These are phyloP conservation scores for Acanthamoeba royreba DNA, from an alignment of 208 protist species.

Conservation along the genomic window DNA sequence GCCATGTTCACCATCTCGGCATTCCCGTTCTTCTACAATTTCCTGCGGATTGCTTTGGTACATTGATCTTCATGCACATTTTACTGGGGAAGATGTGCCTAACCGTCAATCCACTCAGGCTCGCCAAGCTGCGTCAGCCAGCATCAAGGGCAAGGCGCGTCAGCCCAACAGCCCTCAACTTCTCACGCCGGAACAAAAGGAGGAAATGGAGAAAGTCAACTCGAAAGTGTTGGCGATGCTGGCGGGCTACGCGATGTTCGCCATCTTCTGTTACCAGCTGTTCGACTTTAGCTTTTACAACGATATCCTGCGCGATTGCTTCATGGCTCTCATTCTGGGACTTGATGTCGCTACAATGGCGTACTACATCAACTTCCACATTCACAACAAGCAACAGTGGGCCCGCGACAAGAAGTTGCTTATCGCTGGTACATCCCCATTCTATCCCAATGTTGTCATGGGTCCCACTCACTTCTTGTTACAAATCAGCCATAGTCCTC, in stretches of 20 bases:
- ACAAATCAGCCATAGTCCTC: not conserved
- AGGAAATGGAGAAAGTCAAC: not conserved
- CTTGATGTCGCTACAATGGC: not conserved
- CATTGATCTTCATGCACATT: not conserved
- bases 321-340: not conserved
- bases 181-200: not conserved
- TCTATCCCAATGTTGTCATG: not conserved
- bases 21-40: slow-evolving; percentile 29
- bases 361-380: slow-evolving; percentile 9
- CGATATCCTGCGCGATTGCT: not conserved
- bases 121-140: not conserved
- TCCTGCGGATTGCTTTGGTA: not conserved
- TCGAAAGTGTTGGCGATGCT: not conserved
- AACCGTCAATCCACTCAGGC: not conserved
- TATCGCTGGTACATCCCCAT: not conserved
- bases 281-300: slow-evolving; percentile 29
- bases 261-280: slow-evolving; percentile 15
- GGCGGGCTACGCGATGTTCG: not conserved
- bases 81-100: not conserved
- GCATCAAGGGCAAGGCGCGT: not conserved
- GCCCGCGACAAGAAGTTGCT: not conserved
- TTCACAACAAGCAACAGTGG: not conserved
- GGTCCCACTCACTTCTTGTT: not conserved
- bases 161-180: not conserved
- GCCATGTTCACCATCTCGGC: slow-evolving; percentile 6